Conservation (phyloP, 768 basidiomycete genomes). For the Lentinula lateritia region DNA sequence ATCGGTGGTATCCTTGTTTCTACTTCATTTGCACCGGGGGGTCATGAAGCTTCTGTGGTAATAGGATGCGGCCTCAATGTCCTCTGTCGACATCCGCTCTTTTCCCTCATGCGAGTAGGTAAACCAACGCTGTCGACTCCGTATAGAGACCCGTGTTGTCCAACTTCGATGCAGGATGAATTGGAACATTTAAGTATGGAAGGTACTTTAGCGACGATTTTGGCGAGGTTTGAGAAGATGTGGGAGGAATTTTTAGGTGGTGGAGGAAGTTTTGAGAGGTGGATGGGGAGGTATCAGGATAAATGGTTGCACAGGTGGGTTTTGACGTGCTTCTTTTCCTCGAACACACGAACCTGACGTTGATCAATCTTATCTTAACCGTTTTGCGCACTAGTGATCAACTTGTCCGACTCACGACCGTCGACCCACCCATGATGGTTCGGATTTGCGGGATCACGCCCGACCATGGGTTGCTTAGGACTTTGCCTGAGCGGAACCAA, state of each 20-base stretch:
- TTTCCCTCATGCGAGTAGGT: conserved; percentile 70
- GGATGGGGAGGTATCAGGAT: conserved; percentile 72
- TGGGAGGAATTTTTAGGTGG: conserved; percentile 68
- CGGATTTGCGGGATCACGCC: conserved; percentile 82
- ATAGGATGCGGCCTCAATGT: conserved; percentile 67
- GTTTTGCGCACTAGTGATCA: conserved; percentile 59
- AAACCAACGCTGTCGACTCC: conserved; percentile 18
- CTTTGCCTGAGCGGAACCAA: conserved; percentile 47
- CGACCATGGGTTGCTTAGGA: conserved; percentile 84
- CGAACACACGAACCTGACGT: not conserved
- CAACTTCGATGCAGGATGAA: not conserved
- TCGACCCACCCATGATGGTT: conserved; percentile 59
- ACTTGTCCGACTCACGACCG: conserved; percentile 75
- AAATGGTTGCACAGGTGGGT: conserved; percentile 61
- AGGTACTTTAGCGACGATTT: conserved; percentile 63
- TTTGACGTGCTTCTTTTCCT: conserved; percentile 36
- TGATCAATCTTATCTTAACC: not conserved
- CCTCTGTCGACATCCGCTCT: conserved; percentile 62
- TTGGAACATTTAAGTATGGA: conserved; percentile 54
- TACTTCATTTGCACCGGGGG: not conserved
- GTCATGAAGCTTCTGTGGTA: conserved; percentile 54
- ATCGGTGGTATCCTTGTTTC: conserved; percentile 84
- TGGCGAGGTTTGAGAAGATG: conserved; percentile 72
- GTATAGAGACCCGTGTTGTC: not conserved
- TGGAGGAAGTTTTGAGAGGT: conserved; percentile 71